These are phyloP conservation scores for Quercus glauca DNA, from an alignment of 306 rosid species.

Conservation along the genomic window DNA sequence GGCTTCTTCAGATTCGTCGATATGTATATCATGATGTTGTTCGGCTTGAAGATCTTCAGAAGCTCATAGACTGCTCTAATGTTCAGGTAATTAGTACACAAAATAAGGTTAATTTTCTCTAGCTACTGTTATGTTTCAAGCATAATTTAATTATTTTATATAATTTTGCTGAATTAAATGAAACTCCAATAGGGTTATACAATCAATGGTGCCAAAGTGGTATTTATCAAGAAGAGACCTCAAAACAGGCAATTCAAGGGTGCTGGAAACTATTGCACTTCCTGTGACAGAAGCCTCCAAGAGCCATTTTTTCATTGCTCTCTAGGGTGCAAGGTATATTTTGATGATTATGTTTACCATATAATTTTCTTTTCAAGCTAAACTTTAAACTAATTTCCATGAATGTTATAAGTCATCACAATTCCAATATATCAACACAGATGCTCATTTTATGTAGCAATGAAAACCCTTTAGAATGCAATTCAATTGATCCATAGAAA, in stretches of 20 bases:
- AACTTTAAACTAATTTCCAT: not conserved
- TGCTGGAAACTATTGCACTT: conserved; percentile 88
- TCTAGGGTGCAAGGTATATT: conserved; percentile 87
- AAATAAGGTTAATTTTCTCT: not conserved
- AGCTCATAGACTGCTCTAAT: conserved; percentile 84
- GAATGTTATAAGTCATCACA: not conserved
- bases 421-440: too few species aligned
- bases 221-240: conserved; percentile 95
- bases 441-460: not conserved
- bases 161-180: conserved; percentile 16
- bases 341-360: not conserved
- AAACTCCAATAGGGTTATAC: conserved; percentile 61
- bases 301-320: conserved; percentile 96
- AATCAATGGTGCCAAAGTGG: conserved; percentile 94
- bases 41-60: conserved; percentile 92
- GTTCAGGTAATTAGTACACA: conserved; percentile 62
- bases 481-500: not conserved
- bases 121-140: too few species aligned
- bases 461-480: not conserved
- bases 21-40: conserved; percentile 94
- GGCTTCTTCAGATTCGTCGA: conserved; percentile 98
- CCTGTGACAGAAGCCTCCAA: conserved; percentile 95
- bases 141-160: not conserved
- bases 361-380: not conserved
- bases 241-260: conserved; percentile 98